phyloP scores from a whole-genome alignment of 192 early-diverging fungal species.

The Fimicolochytrium jonesii region DNA sequence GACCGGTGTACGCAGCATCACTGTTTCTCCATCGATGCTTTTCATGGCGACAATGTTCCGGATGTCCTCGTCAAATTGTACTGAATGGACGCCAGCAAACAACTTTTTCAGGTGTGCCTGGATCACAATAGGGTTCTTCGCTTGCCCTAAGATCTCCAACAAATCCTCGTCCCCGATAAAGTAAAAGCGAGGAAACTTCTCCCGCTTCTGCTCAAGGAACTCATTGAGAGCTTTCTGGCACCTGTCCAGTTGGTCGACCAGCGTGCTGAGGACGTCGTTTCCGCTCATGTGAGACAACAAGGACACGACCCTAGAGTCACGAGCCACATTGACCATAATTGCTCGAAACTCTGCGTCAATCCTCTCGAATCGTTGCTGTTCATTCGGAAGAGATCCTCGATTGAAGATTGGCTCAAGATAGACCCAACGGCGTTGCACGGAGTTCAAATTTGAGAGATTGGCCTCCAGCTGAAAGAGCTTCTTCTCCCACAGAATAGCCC shows the following conservation, averaged over 20 bases:
- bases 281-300: constrained; percentile 37
- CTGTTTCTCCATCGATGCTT: constrained; percentile 50
- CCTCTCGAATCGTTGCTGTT: constrained; percentile 43
- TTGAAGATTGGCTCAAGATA: constrained; percentile 62
- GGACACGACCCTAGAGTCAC: constrained; percentile 42
- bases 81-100: constrained; percentile 55
- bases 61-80: constrained; percentile 40
- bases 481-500: constrained; percentile 45
- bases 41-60: constrained; percentile 46
- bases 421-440: constrained; percentile 53
- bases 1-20: constrained; percentile 39
- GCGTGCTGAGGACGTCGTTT: constrained; percentile 33
- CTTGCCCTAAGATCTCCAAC: constrained; percentile 55
- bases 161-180: constrained; percentile 60
- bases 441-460: constrained; percentile 44
- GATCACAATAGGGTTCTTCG: constrained; percentile 56
- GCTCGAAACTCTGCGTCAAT: constrained; percentile 51
- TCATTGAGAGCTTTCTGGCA: constrained; percentile 61
- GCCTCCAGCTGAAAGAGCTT: constrained; percentile 50
- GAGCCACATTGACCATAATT: constrained; percentile 37
- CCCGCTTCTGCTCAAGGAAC: constrained; percentile 51
- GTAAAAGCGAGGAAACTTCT: constrained; percentile 52
- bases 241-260: constrained; percentile 54
- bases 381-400: constrained; percentile 47
- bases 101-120: constrained; percentile 57